Evolutionary conservation across 176 grass and related monocot genomes (phyloP), one percentile per base, ranked within the genome.

Genomic region (Panicum miliaceum): DNA sequence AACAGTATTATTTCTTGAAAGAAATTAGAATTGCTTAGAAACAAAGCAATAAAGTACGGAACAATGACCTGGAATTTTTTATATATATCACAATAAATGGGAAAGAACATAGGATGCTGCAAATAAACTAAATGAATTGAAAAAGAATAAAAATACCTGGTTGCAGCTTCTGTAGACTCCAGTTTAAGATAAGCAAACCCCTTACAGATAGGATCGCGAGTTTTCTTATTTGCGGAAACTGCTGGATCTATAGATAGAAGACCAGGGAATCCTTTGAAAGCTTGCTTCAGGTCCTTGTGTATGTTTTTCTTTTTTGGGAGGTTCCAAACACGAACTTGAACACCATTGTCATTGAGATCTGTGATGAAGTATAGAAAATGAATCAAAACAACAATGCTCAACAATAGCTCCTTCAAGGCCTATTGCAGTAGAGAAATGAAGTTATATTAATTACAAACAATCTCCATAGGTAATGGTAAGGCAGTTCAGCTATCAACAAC

Each of bases 291-390:
- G 34, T 98, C 95, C 86, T 92, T 98, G 22, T 94, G 89, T 91
- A 98, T 98, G 82, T 98, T 98, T 74, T 93, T 97, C 87, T 98
- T 98, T 87, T 76, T 97, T 41, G 94, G 94, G 25, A 97, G 92
- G 70, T 92, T 97, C 82, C 82, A 89, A 63, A 98, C 16, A 77
- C 91, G 92, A 53, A 98, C 85, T 76, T 81, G 75, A 71, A 90
- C 38, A 32, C 82, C 84, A 73, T 19, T 45, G 22, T 71, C 63
- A 51, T 22, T 86, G 43, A 60, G 20, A 91, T 81, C 85, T 86
- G 51, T 60, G 14, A 53, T 42, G 83, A 32, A 51, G 48, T 73
- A 72, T 13, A 50, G 19, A 57, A 37, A 90, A 80, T 68, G 77
- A 64, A 84, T 80, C 23, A 80, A 73, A 27, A 72, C 40, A 66